These are phyloP conservation scores for Serpula lacrymans DNA, from an alignment of 768 basidiomycete genomes.

Conservation along the genomic window DNA sequence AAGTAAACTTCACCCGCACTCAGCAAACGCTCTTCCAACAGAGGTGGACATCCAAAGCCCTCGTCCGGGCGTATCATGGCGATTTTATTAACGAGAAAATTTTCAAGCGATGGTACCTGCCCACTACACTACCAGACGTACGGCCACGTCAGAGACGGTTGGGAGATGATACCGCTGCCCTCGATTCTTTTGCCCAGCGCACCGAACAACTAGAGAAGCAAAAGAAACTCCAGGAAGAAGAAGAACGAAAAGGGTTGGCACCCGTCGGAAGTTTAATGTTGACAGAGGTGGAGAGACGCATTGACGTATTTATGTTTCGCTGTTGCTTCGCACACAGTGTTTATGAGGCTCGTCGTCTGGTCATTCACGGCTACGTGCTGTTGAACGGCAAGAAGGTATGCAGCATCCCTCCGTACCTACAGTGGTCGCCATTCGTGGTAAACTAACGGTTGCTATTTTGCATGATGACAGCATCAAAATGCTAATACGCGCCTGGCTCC, in stretches of 20 bases:
- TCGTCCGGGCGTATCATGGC: slow-evolving; percentile 92
- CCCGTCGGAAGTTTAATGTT: slow-evolving; percentile 97
- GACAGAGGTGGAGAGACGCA: slow-evolving; percentile 86
- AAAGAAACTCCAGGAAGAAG: slow-evolving; percentile 48
- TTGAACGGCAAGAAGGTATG: slow-evolving; percentile 88
- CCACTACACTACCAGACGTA: slow-evolving; percentile 80
- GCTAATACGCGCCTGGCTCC: slow-evolving; percentile 88
- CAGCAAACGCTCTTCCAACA: slow-evolving; percentile 79
- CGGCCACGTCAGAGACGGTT: slow-evolving; percentile 47
- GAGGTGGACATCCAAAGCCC: slow-evolving; percentile 83
- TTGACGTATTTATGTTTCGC: slow-evolving; percentile 91
- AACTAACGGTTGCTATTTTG: slow-evolving; percentile 1
- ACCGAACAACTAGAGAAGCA: slow-evolving; percentile 37
- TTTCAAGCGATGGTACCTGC: slow-evolving; percentile 95
- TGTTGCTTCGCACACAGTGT: slow-evolving; percentile 85
- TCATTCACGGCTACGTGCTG: slow-evolving; percentile 82
- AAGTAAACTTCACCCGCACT: slow-evolving; percentile 56
- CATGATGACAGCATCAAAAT: slow-evolving; percentile 71
- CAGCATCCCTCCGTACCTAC: slow-evolving; percentile 5
- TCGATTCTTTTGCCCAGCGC: slow-evolving; percentile 61
- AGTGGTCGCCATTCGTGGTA: slow-evolving; percentile 1
- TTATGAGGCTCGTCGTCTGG: slow-evolving; percentile 83
- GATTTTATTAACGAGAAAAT: slow-evolving; percentile 90
- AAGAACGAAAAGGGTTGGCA: slow-evolving; percentile 62
- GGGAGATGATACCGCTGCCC: slow-evolving; percentile 41